A percentile compares a stretch with the other conserved stretches of the same genome.
phyloP scores from a whole-genome alignment of 2,329 filamentous ascomycete species.

The Juglanconis juglandina region DNA sequence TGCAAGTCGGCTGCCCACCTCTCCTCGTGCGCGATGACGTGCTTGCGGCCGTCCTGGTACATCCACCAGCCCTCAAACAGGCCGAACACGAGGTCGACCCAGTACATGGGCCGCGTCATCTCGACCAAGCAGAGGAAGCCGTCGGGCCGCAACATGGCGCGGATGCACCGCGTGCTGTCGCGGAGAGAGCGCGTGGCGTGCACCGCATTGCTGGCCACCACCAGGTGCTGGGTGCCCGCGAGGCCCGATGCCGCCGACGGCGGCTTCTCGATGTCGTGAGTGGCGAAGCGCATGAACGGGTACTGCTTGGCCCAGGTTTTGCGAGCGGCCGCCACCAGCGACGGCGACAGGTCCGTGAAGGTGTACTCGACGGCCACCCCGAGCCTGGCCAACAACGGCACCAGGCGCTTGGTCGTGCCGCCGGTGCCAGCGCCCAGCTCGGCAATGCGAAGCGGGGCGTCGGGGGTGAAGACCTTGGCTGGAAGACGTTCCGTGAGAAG shows the following conservation, averaged over 20 bases:
- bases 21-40: conserved; percentile 21
- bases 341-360: conserved; percentile 36
- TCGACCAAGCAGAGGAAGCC: conserved; percentile 34
- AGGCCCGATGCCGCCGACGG: conserved; percentile 19
- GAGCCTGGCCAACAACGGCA: conserved; percentile 25
- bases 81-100: conserved; percentile 34
- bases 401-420: background rate
- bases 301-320: conserved; percentile 23
- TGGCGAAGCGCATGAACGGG: conserved; percentile 27
- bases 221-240: conserved; percentile 17
- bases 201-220: conserved; percentile 22
- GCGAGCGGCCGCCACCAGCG: conserved; percentile 29
- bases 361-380: conserved; percentile 33
- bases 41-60: conserved; percentile 28
- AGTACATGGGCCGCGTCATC: conserved; percentile 28
- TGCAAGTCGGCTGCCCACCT: conserved; percentile 27
- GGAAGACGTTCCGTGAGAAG: background rate
- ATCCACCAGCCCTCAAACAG: conserved; percentile 38
- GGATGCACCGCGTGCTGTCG: conserved; percentile 23
- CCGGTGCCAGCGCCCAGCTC: conserved; percentile 1
- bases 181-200: conserved; percentile 30
- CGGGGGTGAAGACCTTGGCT: conserved; percentile 17
- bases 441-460: background rate
- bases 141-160: conserved; percentile 26
- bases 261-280: conserved; percentile 28